Evolutionary conservation across 768 basidiomycete genomes (phyloP).

Genomic region (Tricholoma saponaceum): DNA sequence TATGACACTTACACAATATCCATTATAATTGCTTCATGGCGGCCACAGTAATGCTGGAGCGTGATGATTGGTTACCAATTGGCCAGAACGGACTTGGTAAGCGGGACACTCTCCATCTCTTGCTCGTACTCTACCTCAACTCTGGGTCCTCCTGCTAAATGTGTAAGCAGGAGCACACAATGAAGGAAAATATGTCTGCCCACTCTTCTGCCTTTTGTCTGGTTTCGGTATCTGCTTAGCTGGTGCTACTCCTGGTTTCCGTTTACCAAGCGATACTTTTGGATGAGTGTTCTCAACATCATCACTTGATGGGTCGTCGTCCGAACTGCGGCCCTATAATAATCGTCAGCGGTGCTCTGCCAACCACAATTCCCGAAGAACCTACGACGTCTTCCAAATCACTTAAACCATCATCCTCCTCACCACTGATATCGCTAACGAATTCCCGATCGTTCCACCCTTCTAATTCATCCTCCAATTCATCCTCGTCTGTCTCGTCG

Average conservation of each 20-base stretch:
- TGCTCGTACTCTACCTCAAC: slow-evolving; percentile 98
- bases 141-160: slow-evolving; percentile 59
- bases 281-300: slow-evolving; percentile 32
- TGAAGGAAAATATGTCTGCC: slow-evolving; percentile 20
- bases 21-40: not conserved
- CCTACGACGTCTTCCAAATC: slow-evolving; percentile 72
- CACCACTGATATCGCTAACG: slow-evolving; percentile 70
- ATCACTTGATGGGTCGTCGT: slow-evolving; percentile 20
- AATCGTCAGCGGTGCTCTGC: not conserved
- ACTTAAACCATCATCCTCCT: slow-evolving; percentile 59
- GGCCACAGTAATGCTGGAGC: no score
- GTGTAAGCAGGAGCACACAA: slow-evolving; percentile 2
- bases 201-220: slow-evolving; percentile 60
- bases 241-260: slow-evolving; percentile 48
- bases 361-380: slow-evolving; percentile 9
- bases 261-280: slow-evolving; percentile 58
- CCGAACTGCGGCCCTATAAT: not conserved
- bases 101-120: slow-evolving; percentile 70
- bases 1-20: not conserved
- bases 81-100: slow-evolving; percentile 46
- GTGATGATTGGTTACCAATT: slow-evolving; percentile 39
- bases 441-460: slow-evolving; percentile 66
- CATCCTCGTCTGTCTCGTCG: slow-evolving; percentile 57
- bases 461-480: slow-evolving; percentile 43
- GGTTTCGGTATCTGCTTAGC: slow-evolving; percentile 46